These are phyloP conservation scores for Solanum piurae DNA, from an alignment of 257 asterid genomes.

Conservation along the genomic window DNA sequence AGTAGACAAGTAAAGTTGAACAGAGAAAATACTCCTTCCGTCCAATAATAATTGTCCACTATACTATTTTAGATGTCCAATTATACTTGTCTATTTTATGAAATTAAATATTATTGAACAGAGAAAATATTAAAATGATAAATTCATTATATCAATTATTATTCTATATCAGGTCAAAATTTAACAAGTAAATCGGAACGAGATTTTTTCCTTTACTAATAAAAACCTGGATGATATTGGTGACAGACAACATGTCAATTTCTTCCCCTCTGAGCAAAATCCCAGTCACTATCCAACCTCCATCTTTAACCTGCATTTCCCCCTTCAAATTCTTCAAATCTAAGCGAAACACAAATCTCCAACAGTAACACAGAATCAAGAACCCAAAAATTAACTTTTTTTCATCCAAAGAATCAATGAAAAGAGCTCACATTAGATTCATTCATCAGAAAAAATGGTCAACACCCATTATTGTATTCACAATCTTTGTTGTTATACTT, in stretches of 20 bases:
- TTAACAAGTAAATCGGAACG: too few species aligned
- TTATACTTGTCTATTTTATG: too few species aligned
- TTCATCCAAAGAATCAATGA: constrained; percentile 15
- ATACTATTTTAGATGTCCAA: too few species aligned
- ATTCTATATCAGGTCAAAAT: too few species aligned
- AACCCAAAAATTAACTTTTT: neutral
- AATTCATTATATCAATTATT: too few species aligned
- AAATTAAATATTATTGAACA: too few species aligned
- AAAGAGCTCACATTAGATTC: constrained; percentile 36
- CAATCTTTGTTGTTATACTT: constrained; percentile 21
- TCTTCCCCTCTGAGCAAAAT: neutral
- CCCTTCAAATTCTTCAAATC: neutral
- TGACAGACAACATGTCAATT: neutral
- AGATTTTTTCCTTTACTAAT: neutral
- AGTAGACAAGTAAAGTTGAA: too few species aligned
- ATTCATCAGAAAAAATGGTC: constrained; percentile 38
- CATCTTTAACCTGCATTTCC: neutral
- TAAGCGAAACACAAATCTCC: neutral
- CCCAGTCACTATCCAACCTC: neutral
- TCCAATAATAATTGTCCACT: too few species aligned
- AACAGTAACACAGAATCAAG: neutral
- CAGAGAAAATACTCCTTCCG: too few species aligned
- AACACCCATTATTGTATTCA: constrained; percentile 23
- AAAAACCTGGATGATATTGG: neutral
- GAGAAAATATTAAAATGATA: too few species aligned